Evolutionary conservation across 352 stramenopile genomes (phyloP).

Genomic region (Phytophthora pluvialis): DNA sequence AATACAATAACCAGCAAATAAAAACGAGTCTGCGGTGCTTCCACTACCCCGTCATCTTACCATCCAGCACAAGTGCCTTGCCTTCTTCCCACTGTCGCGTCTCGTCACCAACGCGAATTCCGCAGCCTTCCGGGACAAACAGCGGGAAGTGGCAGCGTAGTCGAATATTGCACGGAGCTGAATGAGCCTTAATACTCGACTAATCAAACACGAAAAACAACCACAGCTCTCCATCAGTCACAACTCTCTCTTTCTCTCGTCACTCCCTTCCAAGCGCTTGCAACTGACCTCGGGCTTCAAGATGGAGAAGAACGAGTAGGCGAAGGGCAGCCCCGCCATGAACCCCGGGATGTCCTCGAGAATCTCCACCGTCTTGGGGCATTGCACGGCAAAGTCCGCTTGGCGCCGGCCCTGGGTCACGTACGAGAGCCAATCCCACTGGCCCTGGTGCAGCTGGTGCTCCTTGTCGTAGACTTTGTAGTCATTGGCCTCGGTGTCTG

Average conservation of each 20-base stretch:
- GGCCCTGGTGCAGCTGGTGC: constrained; percentile 76
- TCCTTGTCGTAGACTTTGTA: constrained; percentile 79
- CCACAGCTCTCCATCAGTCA: constrained; percentile 1
- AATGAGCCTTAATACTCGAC: constrained; percentile 93
- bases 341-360: constrained; percentile 85
- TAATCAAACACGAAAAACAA: constrained; percentile 17
- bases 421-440: constrained; percentile 96
- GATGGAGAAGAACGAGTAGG: constrained; percentile 96
- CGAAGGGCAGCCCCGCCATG: constrained; percentile 92
- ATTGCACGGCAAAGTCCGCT: constrained; percentile 67
- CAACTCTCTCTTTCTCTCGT: not conserved
- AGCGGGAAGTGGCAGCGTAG: constrained; percentile 96
- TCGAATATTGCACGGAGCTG: constrained; percentile 95
- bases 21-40: not conserved
- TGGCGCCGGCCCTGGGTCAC: constrained; percentile 75
- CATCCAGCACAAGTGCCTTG: constrained; percentile 83
- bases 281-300: constrained; percentile 81
- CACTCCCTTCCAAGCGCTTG: no score
- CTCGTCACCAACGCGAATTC: constrained; percentile 93
- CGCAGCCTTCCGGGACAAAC: constrained; percentile 87
- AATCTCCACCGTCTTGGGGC: constrained; percentile 69
- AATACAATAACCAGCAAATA: not conserved
- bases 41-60: constrained; percentile 30
- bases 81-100: constrained; percentile 79
- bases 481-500: constrained; percentile 34